Evolutionary conservation across 2,329 filamentous ascomycete species (phyloP).

Genomic region (Pseudogymnoascus sp.): DNA sequence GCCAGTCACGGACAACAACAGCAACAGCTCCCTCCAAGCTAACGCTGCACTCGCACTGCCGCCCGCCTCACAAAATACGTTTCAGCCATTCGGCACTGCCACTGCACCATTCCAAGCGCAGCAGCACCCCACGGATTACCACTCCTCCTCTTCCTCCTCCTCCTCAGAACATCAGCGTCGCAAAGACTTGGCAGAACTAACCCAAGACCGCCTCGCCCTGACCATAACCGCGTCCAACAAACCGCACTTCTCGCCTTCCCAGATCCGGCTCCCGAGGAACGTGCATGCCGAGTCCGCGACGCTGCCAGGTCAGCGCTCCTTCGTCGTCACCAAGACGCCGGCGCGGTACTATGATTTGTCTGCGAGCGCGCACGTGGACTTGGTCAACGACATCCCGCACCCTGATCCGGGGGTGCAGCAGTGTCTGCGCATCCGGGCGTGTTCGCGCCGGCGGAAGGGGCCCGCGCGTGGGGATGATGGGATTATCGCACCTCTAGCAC

Average conservation of each 20-base stretch:
- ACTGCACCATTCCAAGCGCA: neutral
- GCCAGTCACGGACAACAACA: neutral
- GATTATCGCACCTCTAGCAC: neutral
- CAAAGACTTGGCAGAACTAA: conserved; percentile 12
- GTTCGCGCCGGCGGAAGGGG: conserved; percentile 33
- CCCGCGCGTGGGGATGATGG: conserved; percentile 15
- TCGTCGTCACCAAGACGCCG: conserved; percentile 45
- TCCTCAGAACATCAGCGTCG: neutral
- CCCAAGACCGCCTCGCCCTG: conserved; percentile 20
- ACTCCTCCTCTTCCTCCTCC: neutral
- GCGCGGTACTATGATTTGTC: conserved; percentile 46
- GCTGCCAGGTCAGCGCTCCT: conserved; percentile 27
- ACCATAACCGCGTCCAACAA: conserved; percentile 25
- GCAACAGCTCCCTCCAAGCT: neutral
- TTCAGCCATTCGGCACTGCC: neutral
- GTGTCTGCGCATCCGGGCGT: conserved; percentile 41
- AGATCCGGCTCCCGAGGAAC: conserved; percentile 32
- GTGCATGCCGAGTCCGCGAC: conserved; percentile 39
- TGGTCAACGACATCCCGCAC: conserved; percentile 43
- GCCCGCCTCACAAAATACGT: neutral
- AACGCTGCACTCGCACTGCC: neutral
- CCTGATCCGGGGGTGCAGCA: conserved; percentile 27
- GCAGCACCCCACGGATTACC: neutral
- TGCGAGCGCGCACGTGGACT: conserved; percentile 48
- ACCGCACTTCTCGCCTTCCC: conserved; percentile 30